Evolutionary conservation across 1,284 basidiomycete genomes (phyloP).

Genomic region (Entoloma clypeatum): DNA sequence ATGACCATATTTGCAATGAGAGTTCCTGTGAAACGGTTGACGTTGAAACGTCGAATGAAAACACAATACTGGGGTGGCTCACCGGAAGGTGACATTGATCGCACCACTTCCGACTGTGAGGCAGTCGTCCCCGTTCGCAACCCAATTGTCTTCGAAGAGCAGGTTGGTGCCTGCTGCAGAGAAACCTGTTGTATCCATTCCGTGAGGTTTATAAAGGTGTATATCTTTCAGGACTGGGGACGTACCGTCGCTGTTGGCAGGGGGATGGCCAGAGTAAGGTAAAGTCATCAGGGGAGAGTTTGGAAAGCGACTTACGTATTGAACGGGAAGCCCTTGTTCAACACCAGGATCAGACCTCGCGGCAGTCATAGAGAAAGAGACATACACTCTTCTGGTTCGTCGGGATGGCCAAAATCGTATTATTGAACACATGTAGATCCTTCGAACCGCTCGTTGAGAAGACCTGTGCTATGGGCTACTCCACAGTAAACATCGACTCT

Average conservation of each 20-base stretch:
- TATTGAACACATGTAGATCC: slow-evolving; percentile 52
- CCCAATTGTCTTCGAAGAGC: slow-evolving; percentile 53
- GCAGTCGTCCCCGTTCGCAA: slow-evolving; percentile 62
- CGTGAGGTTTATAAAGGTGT: not conserved
- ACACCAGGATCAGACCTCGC: not conserved
- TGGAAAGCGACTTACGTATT: slow-evolving; percentile 51
- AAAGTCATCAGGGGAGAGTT: no score
- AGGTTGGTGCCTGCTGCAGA: slow-evolving; percentile 53
- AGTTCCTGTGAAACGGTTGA: no score
- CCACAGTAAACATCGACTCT: not conserved
- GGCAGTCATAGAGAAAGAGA: slow-evolving; percentile 10
- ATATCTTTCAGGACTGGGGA: not conserved
- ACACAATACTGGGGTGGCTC: slow-evolving; percentile 1
- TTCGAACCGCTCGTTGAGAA: slow-evolving; percentile 48
- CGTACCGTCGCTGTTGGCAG: slow-evolving; percentile 33
- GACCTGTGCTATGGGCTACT: slow-evolving; percentile 56
- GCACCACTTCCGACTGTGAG: slow-evolving; percentile 55
- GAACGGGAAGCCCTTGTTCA: slow-evolving; percentile 51
- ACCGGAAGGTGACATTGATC: slow-evolving; percentile 55
- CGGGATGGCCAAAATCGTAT: slow-evolving; percentile 50
- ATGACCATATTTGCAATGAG: slow-evolving; percentile 56
- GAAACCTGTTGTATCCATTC: slow-evolving; percentile 39
- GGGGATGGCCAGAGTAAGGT: not conserved
- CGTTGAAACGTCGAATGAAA: no score
- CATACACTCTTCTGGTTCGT: slow-evolving; percentile 31